phyloP scores from a whole-genome alignment of 2,329 filamentous ascomycete genomes.

The Falciphora oryzae region DNA sequence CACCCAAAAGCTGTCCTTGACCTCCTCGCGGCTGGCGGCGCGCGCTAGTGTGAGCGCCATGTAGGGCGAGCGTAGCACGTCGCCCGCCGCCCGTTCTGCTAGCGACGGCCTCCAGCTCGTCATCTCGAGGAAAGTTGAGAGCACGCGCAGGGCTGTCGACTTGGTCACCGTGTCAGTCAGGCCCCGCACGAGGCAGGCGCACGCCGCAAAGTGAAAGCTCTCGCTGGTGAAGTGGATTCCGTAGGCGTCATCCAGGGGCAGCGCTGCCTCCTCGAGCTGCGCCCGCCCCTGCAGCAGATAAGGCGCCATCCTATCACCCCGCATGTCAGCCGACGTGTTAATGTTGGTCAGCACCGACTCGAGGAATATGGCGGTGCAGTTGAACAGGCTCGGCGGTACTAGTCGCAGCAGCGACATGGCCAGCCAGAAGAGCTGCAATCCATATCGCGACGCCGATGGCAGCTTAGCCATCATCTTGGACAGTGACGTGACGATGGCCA shows the following conservation, averaged over 20 bases:
- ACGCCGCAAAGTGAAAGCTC: constrained; percentile 62
- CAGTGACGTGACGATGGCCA: constrained; percentile 60
- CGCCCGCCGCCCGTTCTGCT: constrained; percentile 13
- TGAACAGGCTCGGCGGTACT: constrained; percentile 57
- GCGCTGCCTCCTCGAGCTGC: constrained; percentile 56
- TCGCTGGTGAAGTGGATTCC: constrained; percentile 59
- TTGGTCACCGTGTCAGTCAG: constrained; percentile 58
- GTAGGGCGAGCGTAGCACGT: constrained; percentile 47
- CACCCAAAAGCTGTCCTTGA: constrained; percentile 58
- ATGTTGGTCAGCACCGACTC: constrained; percentile 61
- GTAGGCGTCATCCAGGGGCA: constrained; percentile 58
- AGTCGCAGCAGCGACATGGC: constrained; percentile 61
- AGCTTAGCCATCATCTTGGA: constrained; percentile 69
- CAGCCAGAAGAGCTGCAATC: constrained; percentile 64
- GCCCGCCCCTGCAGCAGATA: constrained; percentile 55
- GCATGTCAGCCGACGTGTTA: constrained; percentile 53
- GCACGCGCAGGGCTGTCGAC: constrained; percentile 50
- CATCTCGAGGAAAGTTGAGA: constrained; percentile 57
- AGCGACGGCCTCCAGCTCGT: constrained; percentile 30
- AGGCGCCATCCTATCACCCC: constrained; percentile 52
- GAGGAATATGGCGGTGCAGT: constrained; percentile 58
- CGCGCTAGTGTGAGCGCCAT: constrained; percentile 54
- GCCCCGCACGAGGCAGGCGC: constrained; percentile 57
- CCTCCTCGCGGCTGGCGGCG: constrained; percentile 50
- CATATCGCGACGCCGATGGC: constrained; percentile 60